These are phyloP conservation scores for Neocucurbitaria cava DNA, from an alignment of 2,329 filamentous ascomycete genomes.

Conservation along the genomic window DNA sequence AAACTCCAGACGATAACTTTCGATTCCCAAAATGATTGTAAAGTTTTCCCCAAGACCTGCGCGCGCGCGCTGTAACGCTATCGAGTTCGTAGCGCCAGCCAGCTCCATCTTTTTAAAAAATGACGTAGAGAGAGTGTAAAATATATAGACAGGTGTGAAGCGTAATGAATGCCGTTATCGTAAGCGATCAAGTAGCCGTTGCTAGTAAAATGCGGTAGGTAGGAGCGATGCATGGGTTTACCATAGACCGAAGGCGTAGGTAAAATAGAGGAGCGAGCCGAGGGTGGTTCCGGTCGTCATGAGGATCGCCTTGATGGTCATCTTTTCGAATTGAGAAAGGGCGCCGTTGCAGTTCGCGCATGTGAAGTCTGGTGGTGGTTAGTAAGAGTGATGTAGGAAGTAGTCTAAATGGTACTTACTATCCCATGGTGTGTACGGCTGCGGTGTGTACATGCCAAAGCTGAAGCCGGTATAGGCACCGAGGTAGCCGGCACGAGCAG, in stretches of 20 bases:
- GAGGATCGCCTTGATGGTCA: slow-evolving; percentile 63
- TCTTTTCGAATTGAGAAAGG: slow-evolving; percentile 59
- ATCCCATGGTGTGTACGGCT: slow-evolving; percentile 57
- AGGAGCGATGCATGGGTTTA: slow-evolving; percentile 15
- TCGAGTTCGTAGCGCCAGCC: slow-evolving; percentile 18
- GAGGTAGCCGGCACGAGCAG: slow-evolving; percentile 63
- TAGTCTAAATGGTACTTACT: slow-evolving; percentile 48
- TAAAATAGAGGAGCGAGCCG: slow-evolving; percentile 63
- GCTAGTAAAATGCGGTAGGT: background rate
- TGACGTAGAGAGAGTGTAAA: slow-evolving; percentile 24
- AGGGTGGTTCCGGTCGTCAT: slow-evolving; percentile 64
- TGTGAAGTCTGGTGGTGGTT: slow-evolving; percentile 51
- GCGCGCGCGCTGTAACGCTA: slow-evolving; percentile 17
- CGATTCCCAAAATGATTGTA: slow-evolving; percentile 13
- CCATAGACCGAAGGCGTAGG: slow-evolving; percentile 53
- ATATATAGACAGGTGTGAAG: slow-evolving; percentile 30
- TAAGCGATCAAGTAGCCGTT: slow-evolving; percentile 9
- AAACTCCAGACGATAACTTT: slow-evolving; percentile 18
- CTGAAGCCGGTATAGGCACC: slow-evolving; percentile 58
- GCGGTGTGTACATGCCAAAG: slow-evolving; percentile 69
- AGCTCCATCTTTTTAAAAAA: slow-evolving; percentile 21
- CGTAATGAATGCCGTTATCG: slow-evolving; percentile 32
- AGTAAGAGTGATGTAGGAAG: slow-evolving; percentile 10
- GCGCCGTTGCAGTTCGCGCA: slow-evolving; percentile 65
- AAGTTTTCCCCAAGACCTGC: slow-evolving; percentile 9